Evolutionary conservation across 768 basidiomycete genomes (phyloP).

Genomic region (Clavulina sp.): DNA sequence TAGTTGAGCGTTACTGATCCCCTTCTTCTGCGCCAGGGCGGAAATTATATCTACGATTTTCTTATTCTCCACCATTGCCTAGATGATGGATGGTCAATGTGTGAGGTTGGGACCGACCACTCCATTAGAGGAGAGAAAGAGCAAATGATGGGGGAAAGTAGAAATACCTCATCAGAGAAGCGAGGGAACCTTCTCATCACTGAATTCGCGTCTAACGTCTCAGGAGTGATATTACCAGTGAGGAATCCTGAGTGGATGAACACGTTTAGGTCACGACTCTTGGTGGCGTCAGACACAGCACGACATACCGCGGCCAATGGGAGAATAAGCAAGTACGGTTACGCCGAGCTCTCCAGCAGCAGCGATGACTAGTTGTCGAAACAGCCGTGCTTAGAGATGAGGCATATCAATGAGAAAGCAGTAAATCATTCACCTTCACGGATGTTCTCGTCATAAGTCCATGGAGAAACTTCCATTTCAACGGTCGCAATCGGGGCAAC

Average conservation of each 20-base stretch:
- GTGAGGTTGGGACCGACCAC: neutral
- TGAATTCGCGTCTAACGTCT: slow-evolving; percentile 20
- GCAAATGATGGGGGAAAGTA: too few species aligned
- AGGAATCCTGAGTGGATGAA: too few species aligned
- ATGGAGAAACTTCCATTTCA: slow-evolving; percentile 25
- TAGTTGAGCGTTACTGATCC: slow-evolving; percentile 22
- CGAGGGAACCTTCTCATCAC: slow-evolving; percentile 16
- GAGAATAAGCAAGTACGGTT: slow-evolving; percentile 22
- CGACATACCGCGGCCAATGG: slow-evolving; percentile 16
- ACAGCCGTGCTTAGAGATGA: slow-evolving; percentile 9
- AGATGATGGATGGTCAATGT: too few species aligned
- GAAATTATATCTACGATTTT: slow-evolving; percentile 20
- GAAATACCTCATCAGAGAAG: slow-evolving; percentile 19
- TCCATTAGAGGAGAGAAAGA: too few species aligned
- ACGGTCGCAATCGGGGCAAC: slow-evolving; percentile 21
- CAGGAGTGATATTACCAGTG: slow-evolving; percentile 30
- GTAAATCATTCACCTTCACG: neutral
- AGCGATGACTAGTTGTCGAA: slow-evolving; percentile 15
- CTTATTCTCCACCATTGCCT: slow-evolving; percentile 21
- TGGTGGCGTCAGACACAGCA: slow-evolving; percentile 25
- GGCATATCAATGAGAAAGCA: neutral
- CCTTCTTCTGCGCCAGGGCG: slow-evolving; percentile 20
- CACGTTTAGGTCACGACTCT: slow-evolving; percentile 31
- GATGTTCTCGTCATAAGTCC: slow-evolving; percentile 19
- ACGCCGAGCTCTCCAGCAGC: slow-evolving; percentile 21